These are phyloP conservation scores for Citropsis articulata DNA, from an alignment of 345 rosid species.

Conservation along the genomic window DNA sequence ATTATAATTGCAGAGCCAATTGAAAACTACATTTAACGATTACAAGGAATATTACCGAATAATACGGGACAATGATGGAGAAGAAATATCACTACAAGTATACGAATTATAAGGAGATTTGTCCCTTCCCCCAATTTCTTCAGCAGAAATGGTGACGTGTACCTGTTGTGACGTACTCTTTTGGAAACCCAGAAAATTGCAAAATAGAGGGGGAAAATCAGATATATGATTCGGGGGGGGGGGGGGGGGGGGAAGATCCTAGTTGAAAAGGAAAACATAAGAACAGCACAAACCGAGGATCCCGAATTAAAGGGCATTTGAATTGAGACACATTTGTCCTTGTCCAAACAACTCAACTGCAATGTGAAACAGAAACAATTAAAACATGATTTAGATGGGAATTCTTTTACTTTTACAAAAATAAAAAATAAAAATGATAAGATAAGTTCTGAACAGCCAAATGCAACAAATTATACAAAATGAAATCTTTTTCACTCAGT, in stretches of 20 bases:
- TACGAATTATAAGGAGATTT: conserved; percentile 76
- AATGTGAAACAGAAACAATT: conserved; percentile 21
- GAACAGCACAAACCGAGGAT: conserved; percentile 47
- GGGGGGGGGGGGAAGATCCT: not conserved
- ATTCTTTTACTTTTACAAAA: not conserved
- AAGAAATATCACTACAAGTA: conserved; percentile 61
- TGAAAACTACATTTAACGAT: not conserved
- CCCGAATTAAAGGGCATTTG: conserved; percentile 63
- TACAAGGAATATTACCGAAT: conserved; percentile 54
- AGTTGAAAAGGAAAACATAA: conserved; percentile 15
- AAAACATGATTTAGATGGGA: not conserved
- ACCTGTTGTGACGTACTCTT: conserved; percentile 70
- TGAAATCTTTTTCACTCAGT: not conserved
- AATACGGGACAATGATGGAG: conserved; percentile 67
- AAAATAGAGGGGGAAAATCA: not conserved
- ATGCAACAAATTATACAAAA: not conserved
- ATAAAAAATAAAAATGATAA: not conserved
- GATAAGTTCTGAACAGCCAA: not conserved
- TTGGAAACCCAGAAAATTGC: conserved; percentile 20
- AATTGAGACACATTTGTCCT: conserved; percentile 67
- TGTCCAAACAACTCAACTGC: conserved; percentile 63
- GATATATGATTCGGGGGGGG: not conserved
- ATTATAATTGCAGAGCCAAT: not conserved
- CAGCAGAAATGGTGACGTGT: conserved; percentile 72
- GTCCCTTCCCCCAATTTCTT: conserved; percentile 86